Evolutionary conservation across 75 land plant species (phyloP).

Genomic region (Pseudotsuga menziesii): DNA sequence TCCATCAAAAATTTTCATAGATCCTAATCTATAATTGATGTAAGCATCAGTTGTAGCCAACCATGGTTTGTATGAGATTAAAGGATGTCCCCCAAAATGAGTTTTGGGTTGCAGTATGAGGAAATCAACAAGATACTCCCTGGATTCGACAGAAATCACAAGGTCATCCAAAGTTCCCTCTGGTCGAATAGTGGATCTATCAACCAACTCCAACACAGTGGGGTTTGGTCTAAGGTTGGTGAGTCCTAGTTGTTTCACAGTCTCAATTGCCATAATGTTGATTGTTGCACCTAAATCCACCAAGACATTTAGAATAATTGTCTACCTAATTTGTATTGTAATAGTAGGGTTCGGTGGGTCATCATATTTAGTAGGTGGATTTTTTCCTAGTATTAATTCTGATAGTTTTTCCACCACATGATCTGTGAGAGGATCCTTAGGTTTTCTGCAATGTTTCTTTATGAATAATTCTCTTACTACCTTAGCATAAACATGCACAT

Average conservation of each 20-base stretch:
- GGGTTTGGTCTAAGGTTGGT: neutral
- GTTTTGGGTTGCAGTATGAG: neutral
- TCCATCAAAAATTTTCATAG: too few species aligned
- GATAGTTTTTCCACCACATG: too few species aligned
- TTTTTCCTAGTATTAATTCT: too few species aligned
- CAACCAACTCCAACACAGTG: neutral
- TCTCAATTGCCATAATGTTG: neutral
- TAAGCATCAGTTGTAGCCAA: too few species aligned
- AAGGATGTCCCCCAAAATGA: neutral
- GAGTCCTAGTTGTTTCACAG: neutral
- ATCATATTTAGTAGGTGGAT: too few species aligned
- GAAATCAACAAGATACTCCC: neutral
- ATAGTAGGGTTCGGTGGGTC: too few species aligned
- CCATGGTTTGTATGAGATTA: too few species aligned
- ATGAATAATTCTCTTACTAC: too few species aligned
- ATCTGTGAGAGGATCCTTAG: too few species aligned
- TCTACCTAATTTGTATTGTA: neutral
- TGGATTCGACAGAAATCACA: neutral
- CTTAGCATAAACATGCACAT: too few species aligned
- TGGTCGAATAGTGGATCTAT: neutral
- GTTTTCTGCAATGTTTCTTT: too few species aligned
- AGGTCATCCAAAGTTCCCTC: neutral
- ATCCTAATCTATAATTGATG: neutral
- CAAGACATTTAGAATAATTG: neutral
- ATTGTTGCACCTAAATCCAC: neutral